A percentile compares a stretch with the other conserved stretches of the same genome.
Conservation (phyloP, 2,329 filamentous ascomycete genomes). For the Claviceps sp. region DNA sequence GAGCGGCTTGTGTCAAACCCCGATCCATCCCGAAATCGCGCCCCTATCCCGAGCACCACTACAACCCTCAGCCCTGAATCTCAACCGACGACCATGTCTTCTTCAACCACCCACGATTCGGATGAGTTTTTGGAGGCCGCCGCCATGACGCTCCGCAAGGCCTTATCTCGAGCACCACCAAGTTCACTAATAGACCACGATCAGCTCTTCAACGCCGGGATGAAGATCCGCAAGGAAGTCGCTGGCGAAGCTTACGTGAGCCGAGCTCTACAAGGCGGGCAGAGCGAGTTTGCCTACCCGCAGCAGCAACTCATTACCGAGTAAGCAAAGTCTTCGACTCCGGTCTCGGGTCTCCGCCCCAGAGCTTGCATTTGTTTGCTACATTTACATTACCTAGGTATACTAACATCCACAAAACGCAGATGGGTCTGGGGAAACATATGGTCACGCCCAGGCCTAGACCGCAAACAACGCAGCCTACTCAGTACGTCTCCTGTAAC, state of each 20-base stretch:
- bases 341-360: too few species aligned
- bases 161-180: too few species aligned
- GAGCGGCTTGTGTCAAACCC: too few species aligned
- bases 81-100: not conserved
- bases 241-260: conserved; percentile 46
- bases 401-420: too few species aligned
- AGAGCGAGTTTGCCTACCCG: conserved; percentile 1
- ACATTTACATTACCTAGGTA: too few species aligned
- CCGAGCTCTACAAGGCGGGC: conserved; percentile 34
- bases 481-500: conserved; percentile 20
- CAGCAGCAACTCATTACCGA: conserved; percentile 47
- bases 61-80: too few species aligned
- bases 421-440: conserved; percentile 42
- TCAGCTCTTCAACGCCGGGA: conserved; percentile 43
- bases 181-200: too few species aligned
- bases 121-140: too few species aligned
- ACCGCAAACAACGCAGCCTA: conserved; percentile 38
- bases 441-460: conserved; percentile 49
- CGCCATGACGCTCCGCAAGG: too few species aligned
- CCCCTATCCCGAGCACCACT: too few species aligned
- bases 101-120: not conserved
- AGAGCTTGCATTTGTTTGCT: not conserved
- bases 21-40: too few species aligned
- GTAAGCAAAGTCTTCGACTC: not conserved
- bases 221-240: conserved; percentile 43